These are phyloP conservation scores for Nemania diffusa DNA, from an alignment of 2,329 filamentous ascomycete species.

Conservation along the genomic window DNA sequence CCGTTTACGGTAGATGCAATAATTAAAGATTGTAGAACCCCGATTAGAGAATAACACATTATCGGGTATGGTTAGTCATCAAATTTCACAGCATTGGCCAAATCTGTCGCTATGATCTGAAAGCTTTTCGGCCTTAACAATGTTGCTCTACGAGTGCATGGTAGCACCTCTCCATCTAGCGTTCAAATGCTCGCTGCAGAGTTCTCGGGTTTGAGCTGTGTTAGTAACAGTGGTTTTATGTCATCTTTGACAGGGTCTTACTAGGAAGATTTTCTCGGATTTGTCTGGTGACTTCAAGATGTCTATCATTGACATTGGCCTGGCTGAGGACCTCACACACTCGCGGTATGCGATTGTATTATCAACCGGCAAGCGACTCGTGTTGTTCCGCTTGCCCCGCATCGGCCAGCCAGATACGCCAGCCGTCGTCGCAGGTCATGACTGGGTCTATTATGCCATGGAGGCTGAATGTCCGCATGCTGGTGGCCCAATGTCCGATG, in stretches of 20 bases:
- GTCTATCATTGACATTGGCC: slow-evolving; percentile 46
- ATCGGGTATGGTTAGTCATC: too few species aligned
- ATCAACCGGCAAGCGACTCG: slow-evolving; percentile 56
- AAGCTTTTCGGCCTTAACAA: too few species aligned
- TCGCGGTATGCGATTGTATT: slow-evolving; percentile 56
- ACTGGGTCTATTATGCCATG: slow-evolving; percentile 60
- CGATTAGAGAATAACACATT: too few species aligned
- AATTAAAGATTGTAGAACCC: too few species aligned
- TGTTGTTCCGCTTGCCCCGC: slow-evolving; percentile 57
- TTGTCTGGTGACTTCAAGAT: slow-evolving; percentile 33
- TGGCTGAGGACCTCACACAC: slow-evolving; percentile 50
- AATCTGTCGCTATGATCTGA: too few species aligned
- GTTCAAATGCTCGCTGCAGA: not conserved
- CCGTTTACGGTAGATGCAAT: slow-evolving; percentile 2
- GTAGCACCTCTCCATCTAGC: not conserved
- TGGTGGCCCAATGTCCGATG: slow-evolving; percentile 58
- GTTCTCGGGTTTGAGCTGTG: not conserved
- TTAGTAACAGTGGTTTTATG: not conserved
- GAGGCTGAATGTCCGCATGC: slow-evolving; percentile 60
- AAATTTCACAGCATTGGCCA: too few species aligned
- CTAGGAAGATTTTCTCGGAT: not conserved
- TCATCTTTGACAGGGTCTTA: not conserved
- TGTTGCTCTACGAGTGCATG: not conserved
- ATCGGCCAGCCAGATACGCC: slow-evolving; percentile 49
- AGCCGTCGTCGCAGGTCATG: slow-evolving; percentile 50